A percentile compares a stretch with the other conserved stretches of the same genome.
Evolutionary conservation across 805 yeast genomes (phyloP).

Genomic region (Clavispora asparagi): DNA sequence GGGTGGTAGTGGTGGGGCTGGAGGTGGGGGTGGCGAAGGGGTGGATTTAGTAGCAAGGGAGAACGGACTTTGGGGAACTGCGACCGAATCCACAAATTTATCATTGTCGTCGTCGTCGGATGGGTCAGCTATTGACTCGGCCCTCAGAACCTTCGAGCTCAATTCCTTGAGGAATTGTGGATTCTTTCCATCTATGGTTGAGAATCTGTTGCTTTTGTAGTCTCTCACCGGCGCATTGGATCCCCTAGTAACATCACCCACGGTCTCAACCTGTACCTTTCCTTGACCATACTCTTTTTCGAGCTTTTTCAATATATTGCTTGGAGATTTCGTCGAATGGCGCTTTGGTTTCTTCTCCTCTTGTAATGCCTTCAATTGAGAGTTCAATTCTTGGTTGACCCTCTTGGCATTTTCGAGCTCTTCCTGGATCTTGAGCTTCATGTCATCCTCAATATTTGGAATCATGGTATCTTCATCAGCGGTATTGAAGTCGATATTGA

Average conservation of each 20-base stretch:
- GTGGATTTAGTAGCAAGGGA: not conserved
- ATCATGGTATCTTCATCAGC: slow-evolving; percentile 12
- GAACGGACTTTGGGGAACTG: not conserved
- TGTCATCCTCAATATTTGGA: slow-evolving; percentile 25
- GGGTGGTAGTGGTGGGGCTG: slow-evolving; percentile 17
- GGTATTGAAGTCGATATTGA: slow-evolving; percentile 49
- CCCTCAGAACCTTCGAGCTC: slow-evolving; percentile 42
- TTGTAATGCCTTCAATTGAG: slow-evolving; percentile 26
- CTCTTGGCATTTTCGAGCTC: slow-evolving; percentile 40
- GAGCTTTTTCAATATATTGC: slow-evolving; percentile 22
- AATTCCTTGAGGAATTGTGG: slow-evolving; percentile 53
- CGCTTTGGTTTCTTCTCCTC: slow-evolving; percentile 5
- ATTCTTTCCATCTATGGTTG: slow-evolving; percentile 36
- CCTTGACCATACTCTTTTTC: slow-evolving; percentile 46
- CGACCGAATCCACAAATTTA: slow-evolving; percentile 8
- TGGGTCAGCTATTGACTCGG: slow-evolving; percentile 28
- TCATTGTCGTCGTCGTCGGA: slow-evolving; percentile 14
- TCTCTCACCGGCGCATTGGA: slow-evolving; percentile 18
- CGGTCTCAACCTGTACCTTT: slow-evolving; percentile 21
- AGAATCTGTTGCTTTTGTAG: slow-evolving; percentile 26
- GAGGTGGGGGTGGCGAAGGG: slow-evolving; percentile 14
- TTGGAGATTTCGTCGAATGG: slow-evolving; percentile 4
- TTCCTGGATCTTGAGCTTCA: slow-evolving; percentile 33
- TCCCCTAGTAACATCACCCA: slow-evolving; percentile 6
- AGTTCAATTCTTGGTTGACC: slow-evolving; percentile 34